A percentile compares a stretch with the other conserved stretches of the same genome.
Evolutionary conservation across 371 early-diverging fungal species (phyloP).

Genomic region (Zopfochytrium polystomum): DNA sequence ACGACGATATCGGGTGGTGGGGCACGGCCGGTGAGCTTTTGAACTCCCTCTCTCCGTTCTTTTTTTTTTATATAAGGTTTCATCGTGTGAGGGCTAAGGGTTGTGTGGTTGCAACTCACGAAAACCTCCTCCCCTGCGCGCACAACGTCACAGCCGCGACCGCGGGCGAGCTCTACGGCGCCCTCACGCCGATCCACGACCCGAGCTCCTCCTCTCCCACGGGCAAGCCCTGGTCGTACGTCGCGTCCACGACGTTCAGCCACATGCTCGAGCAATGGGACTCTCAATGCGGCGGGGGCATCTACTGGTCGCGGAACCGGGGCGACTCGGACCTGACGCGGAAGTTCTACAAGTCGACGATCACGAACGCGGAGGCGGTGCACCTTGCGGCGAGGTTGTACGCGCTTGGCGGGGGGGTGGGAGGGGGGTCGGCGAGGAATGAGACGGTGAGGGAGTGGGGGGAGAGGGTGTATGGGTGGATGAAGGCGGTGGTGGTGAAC

Average conservation of each 20-base stretch:
- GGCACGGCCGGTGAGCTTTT: slow-evolving; percentile 9
- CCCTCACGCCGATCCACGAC: neutral
- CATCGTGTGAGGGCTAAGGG: too few species aligned
- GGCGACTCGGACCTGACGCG: neutral
- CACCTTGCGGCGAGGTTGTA: slow-evolving; percentile 34
- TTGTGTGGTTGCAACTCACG: too few species aligned
- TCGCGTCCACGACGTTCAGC: slow-evolving; percentile 14
- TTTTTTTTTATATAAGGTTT: too few species aligned
- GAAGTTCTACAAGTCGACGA: slow-evolving; percentile 37
- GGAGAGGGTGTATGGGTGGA: slow-evolving; percentile 32
- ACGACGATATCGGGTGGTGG: slow-evolving; percentile 21
- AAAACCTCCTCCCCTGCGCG: too few species aligned
- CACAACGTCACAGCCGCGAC: neutral
- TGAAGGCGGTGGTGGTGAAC: slow-evolving; percentile 22
- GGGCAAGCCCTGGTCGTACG: neutral
- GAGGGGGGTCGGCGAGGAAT: too few species aligned
- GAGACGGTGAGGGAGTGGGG: slow-evolving; percentile 23
- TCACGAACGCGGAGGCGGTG: slow-evolving; percentile 39
- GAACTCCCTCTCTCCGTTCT: too few species aligned
- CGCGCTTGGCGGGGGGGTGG: slow-evolving; percentile 25
- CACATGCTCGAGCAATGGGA: slow-evolving; percentile 38
- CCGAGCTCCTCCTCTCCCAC: neutral
- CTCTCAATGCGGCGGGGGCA: slow-evolving; percentile 34
- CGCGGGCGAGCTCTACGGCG: neutral
- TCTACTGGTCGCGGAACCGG: slow-evolving; percentile 34